Conservation (phyloP, 2,329 filamentous ascomycete species). For the Ilyonectria destructans region DNA sequence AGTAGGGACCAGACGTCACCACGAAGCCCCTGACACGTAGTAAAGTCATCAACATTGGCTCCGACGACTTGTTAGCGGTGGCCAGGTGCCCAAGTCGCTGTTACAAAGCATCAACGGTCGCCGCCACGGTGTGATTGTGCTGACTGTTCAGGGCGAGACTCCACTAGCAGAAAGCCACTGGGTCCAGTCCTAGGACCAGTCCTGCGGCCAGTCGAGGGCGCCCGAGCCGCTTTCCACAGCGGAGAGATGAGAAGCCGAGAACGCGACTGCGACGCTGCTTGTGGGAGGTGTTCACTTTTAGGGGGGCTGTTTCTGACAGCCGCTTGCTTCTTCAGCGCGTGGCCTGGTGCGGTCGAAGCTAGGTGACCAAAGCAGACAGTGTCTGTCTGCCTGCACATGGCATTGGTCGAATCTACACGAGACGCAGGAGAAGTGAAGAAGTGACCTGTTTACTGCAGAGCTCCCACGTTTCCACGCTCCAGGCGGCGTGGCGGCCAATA, state of each 20-base stretch:
- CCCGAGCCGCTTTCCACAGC: not conserved
- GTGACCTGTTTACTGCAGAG: not conserved
- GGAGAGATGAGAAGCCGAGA: not conserved
- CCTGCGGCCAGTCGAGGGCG: not conserved
- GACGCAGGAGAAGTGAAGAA: not conserved
- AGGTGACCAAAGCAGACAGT: not conserved
- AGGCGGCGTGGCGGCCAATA: not conserved
- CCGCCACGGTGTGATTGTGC: slow-evolving; percentile 21
- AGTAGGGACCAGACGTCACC: not conserved
- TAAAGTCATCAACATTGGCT: not conserved
- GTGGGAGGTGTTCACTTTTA: slow-evolving; percentile 6
- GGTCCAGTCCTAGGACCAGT: not conserved
- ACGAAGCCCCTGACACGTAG: not conserved
- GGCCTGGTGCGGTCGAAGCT: not conserved
- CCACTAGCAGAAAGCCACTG: slow-evolving; percentile 21
- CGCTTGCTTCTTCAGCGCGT: slow-evolving; percentile 21
- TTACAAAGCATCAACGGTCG: slow-evolving; percentile 13
- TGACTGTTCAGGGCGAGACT: slow-evolving; percentile 17
- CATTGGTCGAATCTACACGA: slow-evolving; percentile 1
- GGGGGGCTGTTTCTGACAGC: not conserved
- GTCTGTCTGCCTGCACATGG: slow-evolving; percentile 6
- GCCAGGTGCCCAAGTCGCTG: slow-evolving; percentile 14
- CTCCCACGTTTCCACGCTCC: not conserved
- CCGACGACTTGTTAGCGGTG: slow-evolving; percentile 5
- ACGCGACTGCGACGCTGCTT: not conserved